Conservation (phyloP, 2,329 filamentous ascomycete genomes). For the Keithomyces neogunnii region DNA sequence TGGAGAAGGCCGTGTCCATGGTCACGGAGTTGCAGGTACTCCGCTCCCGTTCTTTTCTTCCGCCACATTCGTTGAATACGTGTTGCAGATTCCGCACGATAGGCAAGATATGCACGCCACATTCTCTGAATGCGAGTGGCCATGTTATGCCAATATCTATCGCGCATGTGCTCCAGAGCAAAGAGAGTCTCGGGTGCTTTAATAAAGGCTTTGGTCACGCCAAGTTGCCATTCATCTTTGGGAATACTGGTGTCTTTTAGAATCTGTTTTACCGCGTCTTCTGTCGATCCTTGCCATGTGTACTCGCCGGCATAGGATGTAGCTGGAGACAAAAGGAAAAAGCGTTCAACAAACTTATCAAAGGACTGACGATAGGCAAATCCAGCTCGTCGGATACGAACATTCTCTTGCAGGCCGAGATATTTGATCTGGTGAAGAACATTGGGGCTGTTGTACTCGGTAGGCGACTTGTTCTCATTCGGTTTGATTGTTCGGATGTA, state of each 20-base stretch:
- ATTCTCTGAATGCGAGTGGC: conserved; percentile 93
- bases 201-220: conserved; percentile 94
- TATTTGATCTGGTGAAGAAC: conserved; percentile 99
- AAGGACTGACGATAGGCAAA: conserved; percentile 97
- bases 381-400: conserved; percentile 89
- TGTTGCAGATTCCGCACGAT: conserved; percentile 84
- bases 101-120: conserved; percentile 92
- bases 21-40: conserved; percentile 81
- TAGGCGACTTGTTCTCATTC: conserved; percentile 95
- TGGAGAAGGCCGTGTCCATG: conserved; percentile 75
- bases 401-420: conserved; percentile 97
- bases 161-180: conserved; percentile 93
- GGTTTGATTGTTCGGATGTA: conserved; percentile 99
- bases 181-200: conserved; percentile 97
- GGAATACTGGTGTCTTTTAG: conserved; percentile 95
- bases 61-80: conserved; percentile 95
- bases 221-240: conserved; percentile 92
- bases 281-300: conserved; percentile 84
- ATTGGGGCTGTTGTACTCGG: conserved; percentile 84
- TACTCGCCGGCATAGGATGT: conserved; percentile 96
- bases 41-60: conserved; percentile 81
- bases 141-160: conserved; percentile 99
- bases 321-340: conserved; percentile 89
- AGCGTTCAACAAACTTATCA: conserved; percentile 96
- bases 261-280: conserved; percentile 84